A percentile compares a stretch with the other conserved stretches of the same genome.
phyloP scores from a whole-genome alignment of 2,329 filamentous ascomycete genomes.

The Penicillium polonicum region DNA sequence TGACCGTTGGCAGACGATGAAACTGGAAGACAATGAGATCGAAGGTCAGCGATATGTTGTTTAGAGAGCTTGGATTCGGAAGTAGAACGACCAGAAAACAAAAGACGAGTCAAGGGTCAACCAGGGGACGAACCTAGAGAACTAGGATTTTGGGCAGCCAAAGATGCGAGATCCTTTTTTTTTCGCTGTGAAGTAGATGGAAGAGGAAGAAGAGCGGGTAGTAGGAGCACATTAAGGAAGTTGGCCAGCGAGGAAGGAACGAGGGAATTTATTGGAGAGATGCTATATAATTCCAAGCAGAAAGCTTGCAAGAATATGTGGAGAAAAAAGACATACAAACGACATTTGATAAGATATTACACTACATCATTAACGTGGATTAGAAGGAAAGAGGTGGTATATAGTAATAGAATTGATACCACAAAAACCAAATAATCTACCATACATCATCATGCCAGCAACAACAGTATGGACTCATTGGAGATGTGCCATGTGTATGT shows the following conservation, averaged over 20 bases:
- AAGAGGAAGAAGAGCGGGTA: background rate
- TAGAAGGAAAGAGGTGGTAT: background rate
- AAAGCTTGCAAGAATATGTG: background rate
- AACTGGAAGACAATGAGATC: background rate
- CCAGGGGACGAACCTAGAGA: background rate
- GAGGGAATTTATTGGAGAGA: background rate
- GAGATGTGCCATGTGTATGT: background rate
- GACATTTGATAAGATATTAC: background rate
- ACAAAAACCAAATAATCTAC: background rate
- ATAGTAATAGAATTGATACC: background rate
- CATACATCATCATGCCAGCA: background rate
- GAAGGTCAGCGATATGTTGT: accelerated
- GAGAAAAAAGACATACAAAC: background rate
- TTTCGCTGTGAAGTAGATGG: background rate
- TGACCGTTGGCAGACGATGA: background rate
- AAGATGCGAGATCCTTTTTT: background rate
- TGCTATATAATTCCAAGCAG: background rate
- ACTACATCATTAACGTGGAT: too few relatives aligned
- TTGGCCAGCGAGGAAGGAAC: background rate
- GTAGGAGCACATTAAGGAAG: background rate
- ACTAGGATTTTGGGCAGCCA: background rate
- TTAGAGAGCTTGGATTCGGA: background rate
- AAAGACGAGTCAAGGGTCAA: background rate
- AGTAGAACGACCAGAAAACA: background rate
- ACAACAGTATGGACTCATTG: too few relatives aligned